Percentiles rank a stretch among this genome's conserved stretches.
phyloP scores from a whole-genome alignment of 2,329 filamentous ascomycete species.

The Kalmusia sp. region DNA sequence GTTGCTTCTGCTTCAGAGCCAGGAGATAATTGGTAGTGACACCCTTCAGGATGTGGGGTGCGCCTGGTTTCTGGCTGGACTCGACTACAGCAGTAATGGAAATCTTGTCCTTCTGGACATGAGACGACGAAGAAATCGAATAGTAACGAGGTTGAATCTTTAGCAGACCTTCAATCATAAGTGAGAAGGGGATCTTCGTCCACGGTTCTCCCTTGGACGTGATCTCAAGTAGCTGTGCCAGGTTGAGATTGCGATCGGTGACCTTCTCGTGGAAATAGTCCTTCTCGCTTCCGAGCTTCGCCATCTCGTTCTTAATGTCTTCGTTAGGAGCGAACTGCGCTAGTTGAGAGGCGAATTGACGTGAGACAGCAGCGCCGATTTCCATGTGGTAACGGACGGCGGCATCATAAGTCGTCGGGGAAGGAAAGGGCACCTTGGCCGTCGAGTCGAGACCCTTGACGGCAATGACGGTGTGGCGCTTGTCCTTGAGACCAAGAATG shows the following conservation, averaged over 20 bases:
- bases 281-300: constrained; percentile 88
- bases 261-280: constrained; percentile 93
- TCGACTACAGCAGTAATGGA: constrained; percentile 96
- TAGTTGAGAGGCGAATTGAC: constrained; percentile 88
- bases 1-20: constrained; percentile 95
- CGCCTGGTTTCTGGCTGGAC: constrained; percentile 77
- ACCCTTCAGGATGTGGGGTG: constrained; percentile 82
- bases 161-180: constrained; percentile 89
- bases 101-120: constrained; percentile 93
- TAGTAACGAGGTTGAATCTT: constrained; percentile 99
- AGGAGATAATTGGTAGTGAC: constrained; percentile 97
- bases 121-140: constrained; percentile 96
- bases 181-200: constrained; percentile 87
- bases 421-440: constrained; percentile 96
- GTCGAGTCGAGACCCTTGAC: constrained; percentile 94
- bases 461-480: constrained; percentile 81
- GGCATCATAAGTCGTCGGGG: constrained; percentile 94
- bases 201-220: constrained; percentile 78
- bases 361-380: constrained; percentile 92
- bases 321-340: constrained; percentile 91
- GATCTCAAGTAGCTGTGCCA: constrained; percentile 80
- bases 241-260: constrained; percentile 82
- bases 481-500: constrained; percentile 76
- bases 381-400: constrained; percentile 96
- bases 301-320: constrained; percentile 83